A percentile compares a stretch with the other conserved stretches of the same genome.
These are phyloP conservation scores for Neltuma alba DNA, from an alignment of 306 rosid genomes.

Conservation along the genomic window DNA sequence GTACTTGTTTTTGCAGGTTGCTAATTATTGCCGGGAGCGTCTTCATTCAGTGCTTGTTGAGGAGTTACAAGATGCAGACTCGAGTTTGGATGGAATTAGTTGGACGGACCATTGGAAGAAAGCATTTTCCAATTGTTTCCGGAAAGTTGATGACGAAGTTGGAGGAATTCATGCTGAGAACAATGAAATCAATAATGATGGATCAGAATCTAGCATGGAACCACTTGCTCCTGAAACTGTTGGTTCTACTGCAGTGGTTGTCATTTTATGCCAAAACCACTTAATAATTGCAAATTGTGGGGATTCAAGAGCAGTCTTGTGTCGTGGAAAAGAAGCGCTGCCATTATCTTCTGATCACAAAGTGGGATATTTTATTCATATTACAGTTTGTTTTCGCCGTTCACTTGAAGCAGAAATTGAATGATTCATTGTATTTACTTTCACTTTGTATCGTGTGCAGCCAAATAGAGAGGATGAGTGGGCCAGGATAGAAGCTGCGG, in stretches of 20 bases:
- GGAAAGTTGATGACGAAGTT: conserved; percentile 67
- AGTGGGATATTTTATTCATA: conserved; percentile 47
- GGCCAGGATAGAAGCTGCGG: conserved; percentile 77
- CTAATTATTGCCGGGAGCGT: conserved; percentile 69
- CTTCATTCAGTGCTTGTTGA: conserved; percentile 68
- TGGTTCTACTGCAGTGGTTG: conserved; percentile 85
- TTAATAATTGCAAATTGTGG: conserved; percentile 79
- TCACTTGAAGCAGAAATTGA: conserved; percentile 27
- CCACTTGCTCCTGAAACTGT: conserved; percentile 66
- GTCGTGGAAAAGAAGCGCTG: conserved; percentile 62
- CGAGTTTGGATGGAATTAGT: conserved; percentile 33
- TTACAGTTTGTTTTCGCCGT: conserved; percentile 15
- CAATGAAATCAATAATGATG: conserved; percentile 24
- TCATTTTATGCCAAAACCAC: conserved; percentile 57
- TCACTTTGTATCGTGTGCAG: conserved; percentile 40
- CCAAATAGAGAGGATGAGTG: conserved; percentile 77
- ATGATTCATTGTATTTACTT: conserved; percentile 25
- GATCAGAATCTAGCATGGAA: conserved; percentile 37
- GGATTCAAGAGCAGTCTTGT: conserved; percentile 82
- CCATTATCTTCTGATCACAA: conserved; percentile 81
- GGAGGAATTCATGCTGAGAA: conserved; percentile 39
- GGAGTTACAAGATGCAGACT: conserved; percentile 54
- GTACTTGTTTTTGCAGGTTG: conserved; percentile 55
- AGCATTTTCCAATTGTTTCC: conserved; percentile 61
- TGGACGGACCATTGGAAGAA: conserved; percentile 67